Evolutionary conservation across 1,139 yeast genomes (phyloP).

Genomic region (Geotrichum europaeum): DNA sequence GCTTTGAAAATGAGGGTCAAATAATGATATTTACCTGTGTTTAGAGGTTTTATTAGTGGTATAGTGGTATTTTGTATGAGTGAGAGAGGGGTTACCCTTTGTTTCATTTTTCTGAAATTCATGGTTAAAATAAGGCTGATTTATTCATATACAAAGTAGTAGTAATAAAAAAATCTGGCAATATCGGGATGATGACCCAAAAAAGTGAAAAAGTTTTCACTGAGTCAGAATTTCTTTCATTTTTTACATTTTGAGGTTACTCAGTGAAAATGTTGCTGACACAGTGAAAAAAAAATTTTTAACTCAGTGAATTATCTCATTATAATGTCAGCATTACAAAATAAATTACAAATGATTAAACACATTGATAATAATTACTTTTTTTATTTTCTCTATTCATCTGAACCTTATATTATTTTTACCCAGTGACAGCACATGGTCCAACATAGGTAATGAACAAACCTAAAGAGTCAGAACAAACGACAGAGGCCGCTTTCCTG

Average conservation of each 20-base stretch:
- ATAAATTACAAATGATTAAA: neutral
- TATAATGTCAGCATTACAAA: neutral
- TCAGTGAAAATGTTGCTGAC: neutral
- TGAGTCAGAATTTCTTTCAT: neutral
- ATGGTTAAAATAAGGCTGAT: neutral
- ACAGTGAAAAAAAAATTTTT: neutral
- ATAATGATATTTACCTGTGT: neutral
- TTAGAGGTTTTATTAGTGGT: neutral
- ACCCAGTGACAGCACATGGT: neutral
- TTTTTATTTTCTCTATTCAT: neutral
- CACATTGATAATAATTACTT: neutral
- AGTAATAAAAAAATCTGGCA: neutral
- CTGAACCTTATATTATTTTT: neutral
- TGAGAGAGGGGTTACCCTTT: neutral
- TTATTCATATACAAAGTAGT: neutral
- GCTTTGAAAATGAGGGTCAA: neutral
- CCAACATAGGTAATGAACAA: neutral
- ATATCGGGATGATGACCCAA: neutral
- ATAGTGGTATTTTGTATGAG: neutral
- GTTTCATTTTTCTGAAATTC: neutral
- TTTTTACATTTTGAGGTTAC: neutral
- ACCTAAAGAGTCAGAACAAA: neutral
- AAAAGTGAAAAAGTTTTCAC: neutral
- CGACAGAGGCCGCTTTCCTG: neutral
- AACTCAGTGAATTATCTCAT: neutral